A percentile compares a stretch with the other conserved stretches of the same genome.
These are phyloP conservation scores for Microcyclosporella mali DNA, from an alignment of 2,329 filamentous ascomycete species.

Conservation along the genomic window DNA sequence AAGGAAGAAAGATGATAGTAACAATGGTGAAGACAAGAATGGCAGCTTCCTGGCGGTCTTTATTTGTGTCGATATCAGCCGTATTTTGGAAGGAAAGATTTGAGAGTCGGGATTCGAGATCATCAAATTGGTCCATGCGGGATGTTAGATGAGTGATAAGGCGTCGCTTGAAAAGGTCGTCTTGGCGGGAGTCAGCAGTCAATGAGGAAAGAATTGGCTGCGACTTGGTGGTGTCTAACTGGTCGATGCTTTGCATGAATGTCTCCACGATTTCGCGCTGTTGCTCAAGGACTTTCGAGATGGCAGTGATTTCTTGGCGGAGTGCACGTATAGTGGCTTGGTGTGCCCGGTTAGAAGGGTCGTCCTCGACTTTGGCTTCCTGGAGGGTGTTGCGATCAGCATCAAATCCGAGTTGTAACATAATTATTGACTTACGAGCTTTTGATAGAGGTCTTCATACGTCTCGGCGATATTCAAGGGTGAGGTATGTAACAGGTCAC, in stretches of 20 bases:
- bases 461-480: conserved; percentile 7
- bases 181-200: conserved; percentile 3
- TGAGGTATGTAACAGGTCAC: conserved; percentile 3
- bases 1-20: conserved; percentile 15
- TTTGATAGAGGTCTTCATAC: conserved; percentile 8
- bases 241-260: conserved; percentile 5
- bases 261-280: conserved; percentile 8
- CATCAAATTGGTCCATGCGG: conserved; percentile 8
- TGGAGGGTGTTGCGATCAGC: background rate
- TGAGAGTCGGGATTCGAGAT: background rate
- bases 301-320: conserved; percentile 8
- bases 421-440: background rate
- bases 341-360: conserved; percentile 5
- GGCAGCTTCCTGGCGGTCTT: conserved; percentile 11
- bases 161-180: conserved; percentile 6
- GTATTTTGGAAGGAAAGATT: no score
- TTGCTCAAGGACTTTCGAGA: conserved; percentile 4
- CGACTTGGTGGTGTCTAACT: background rate
- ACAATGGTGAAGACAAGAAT: conserved; percentile 12
- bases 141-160: conserved; percentile 5
- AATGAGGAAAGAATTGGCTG: no score
- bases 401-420: no score
- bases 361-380: conserved; percentile 8
- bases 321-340: conserved; percentile 8
- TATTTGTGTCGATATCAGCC: conserved; percentile 10